Percentiles rank a stretch among this genome's conserved stretches.
phyloP scores from a whole-genome alignment of 805 yeast genomes.

The Wickerhamomyces bisporus region DNA sequence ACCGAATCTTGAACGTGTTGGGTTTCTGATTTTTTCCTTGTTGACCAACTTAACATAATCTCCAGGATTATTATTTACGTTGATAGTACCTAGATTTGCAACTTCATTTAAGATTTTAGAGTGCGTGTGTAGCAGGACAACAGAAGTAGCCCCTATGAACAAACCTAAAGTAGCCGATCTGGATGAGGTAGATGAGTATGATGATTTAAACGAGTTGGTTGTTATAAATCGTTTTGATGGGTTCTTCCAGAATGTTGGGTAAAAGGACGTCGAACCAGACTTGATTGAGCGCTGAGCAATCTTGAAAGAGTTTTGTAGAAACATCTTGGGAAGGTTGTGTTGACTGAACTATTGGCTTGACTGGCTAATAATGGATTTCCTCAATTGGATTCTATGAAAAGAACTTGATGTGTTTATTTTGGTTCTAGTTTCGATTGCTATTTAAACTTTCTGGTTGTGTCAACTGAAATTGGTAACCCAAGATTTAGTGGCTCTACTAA shows the following conservation, averaged over 20 bases:
- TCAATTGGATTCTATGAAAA: no score
- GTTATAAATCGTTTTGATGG: conserved; percentile 7
- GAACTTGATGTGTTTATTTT: no score
- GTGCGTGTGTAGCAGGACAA: conserved; percentile 13
- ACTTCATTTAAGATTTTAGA: conserved; percentile 23
- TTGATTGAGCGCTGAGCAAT: conserved; percentile 11
- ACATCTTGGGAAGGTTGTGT: conserved; percentile 8
- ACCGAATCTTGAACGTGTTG: conserved; percentile 27
- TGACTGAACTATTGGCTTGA: no score
- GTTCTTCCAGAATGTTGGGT: conserved; percentile 6
- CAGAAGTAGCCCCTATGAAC: conserved; percentile 21
- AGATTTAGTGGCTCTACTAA: no score
- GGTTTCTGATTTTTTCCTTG: conserved; percentile 2
- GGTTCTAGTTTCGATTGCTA: no score
- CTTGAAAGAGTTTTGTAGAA: conserved; percentile 12
- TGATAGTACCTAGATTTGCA: conserved; percentile 19
- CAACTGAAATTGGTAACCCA: no score
- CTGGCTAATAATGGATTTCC: no score
- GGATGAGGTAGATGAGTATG: conserved; percentile 1
- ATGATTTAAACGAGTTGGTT: not conserved
- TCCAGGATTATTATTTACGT: conserved; percentile 6
- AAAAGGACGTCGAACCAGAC: conserved; percentile 3
- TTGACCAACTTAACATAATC: conserved; percentile 5
- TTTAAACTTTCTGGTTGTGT: no score
- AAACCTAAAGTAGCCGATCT: conserved; percentile 14